A percentile compares a stretch with the other conserved stretches of the same genome.
phyloP scores from a whole-genome alignment of 805 yeast species.

The Barnettozyma vustinii region DNA sequence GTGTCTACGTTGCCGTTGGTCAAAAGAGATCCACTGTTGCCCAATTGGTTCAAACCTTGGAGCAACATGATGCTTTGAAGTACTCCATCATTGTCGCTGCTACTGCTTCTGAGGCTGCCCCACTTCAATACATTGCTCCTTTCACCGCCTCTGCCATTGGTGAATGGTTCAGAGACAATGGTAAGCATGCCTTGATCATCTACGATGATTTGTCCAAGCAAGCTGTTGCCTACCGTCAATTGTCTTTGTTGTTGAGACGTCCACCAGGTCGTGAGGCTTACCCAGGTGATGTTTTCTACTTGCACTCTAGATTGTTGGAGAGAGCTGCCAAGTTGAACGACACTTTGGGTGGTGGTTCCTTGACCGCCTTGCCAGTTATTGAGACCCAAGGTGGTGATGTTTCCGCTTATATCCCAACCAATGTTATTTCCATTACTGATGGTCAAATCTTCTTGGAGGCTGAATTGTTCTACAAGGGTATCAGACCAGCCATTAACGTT shows the following conservation, averaged over 20 bases:
- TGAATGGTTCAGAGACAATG: slow-evolving; percentile 99
- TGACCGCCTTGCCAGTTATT: slow-evolving; percentile 93
- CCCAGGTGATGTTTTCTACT: slow-evolving; percentile 25
- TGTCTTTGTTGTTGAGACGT: slow-evolving; percentile 82
- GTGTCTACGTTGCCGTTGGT: slow-evolving; percentile 99
- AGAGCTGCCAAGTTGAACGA: slow-evolving; percentile 97
- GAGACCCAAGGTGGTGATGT: slow-evolving; percentile 99
- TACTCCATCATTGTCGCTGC: slow-evolving; percentile 98
- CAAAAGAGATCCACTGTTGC: slow-evolving; percentile 99
- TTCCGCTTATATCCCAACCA: slow-evolving; percentile 95
- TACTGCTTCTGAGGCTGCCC: slow-evolving; percentile 99
- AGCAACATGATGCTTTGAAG: slow-evolving; percentile 96
- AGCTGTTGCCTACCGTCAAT: slow-evolving; percentile 99
- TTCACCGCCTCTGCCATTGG: slow-evolving; percentile 99
- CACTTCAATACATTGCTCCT: slow-evolving; percentile 99
- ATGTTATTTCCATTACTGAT: slow-evolving; percentile 95
- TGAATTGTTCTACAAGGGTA: slow-evolving; percentile 99
- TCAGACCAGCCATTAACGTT: slow-evolving; percentile 99
- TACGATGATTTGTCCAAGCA: slow-evolving; percentile 98
- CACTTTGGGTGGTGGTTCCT: slow-evolving; percentile 84
- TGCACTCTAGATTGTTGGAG: slow-evolving; percentile 76
- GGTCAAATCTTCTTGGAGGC: slow-evolving; percentile 99
- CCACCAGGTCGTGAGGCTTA: slow-evolving; percentile 24
- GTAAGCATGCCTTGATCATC: slow-evolving; percentile 94
- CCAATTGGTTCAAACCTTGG: slow-evolving; percentile 98